Percentiles rank a stretch among this genome's conserved stretches.
Evolutionary conservation across 2,329 filamentous ascomycete genomes (phyloP).

Genomic region (Penicillium sp.): DNA sequence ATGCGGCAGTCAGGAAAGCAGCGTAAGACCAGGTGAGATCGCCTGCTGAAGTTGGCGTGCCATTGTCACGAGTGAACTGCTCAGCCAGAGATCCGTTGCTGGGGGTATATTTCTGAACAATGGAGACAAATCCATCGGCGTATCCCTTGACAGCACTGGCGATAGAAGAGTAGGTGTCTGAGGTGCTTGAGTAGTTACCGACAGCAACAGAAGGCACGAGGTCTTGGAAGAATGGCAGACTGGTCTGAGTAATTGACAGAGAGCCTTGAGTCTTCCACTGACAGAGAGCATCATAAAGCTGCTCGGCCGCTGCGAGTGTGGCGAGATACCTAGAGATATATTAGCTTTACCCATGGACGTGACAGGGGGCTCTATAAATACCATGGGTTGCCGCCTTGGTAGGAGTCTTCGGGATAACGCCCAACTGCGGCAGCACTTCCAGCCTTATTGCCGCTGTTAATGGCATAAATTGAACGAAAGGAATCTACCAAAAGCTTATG

Average conservation of each 20-base stretch:
- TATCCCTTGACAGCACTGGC: conserved; percentile 67
- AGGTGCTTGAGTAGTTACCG: conserved; percentile 69
- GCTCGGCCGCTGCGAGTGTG: conserved; percentile 77
- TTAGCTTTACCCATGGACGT: neutral
- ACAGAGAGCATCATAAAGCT: conserved; percentile 76
- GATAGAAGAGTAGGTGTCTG: conserved; percentile 51
- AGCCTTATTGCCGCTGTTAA: conserved; percentile 70
- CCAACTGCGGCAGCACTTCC: conserved; percentile 68
- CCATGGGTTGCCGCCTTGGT: conserved; percentile 76
- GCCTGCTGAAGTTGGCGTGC: conserved; percentile 43
- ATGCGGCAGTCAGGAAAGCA: conserved; percentile 42
- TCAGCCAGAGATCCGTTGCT: conserved; percentile 41
- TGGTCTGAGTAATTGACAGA: conserved; percentile 68
- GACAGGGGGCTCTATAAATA: neutral
- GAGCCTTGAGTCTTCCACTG: conserved; percentile 70
- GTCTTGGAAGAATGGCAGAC: conserved; percentile 74
- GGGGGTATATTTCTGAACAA: conserved; percentile 41
- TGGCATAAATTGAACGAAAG: conserved; percentile 71
- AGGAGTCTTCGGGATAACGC: conserved; percentile 73
- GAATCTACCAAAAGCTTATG: conserved; percentile 77
- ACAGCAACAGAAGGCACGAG: conserved; percentile 62
- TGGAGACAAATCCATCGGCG: conserved; percentile 60
- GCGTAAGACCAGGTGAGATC: conserved; percentile 53
- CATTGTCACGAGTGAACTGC: conserved; percentile 45
- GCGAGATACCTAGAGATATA: conserved; percentile 67